Evolutionary conservation across 129 eudicot species (phyloP).

Genomic region (Artemisia argyi): DNA sequence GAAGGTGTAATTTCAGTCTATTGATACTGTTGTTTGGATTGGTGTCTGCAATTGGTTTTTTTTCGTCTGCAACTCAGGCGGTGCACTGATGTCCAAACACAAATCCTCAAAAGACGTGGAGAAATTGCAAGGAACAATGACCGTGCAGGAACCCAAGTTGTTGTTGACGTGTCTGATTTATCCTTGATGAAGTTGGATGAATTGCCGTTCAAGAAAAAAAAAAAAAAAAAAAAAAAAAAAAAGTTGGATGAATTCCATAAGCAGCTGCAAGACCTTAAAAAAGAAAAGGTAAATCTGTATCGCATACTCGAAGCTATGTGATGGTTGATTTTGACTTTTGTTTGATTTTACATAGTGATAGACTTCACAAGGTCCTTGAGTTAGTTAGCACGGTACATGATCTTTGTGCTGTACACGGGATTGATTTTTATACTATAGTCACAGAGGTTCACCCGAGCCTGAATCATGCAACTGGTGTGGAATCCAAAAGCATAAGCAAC

Average conservation of each 20-base stretch:
- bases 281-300: constrained; percentile 58
- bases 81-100: too few species aligned
- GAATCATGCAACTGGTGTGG: constrained; percentile 44
- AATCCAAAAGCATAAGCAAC: background rate
- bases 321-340: constrained; percentile 15
- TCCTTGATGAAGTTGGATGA: constrained; percentile 67
- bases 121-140: too few species aligned
- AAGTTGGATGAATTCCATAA: constrained; percentile 69
- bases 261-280: constrained; percentile 72
- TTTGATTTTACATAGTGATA: constrained; percentile 49
- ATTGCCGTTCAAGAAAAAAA: too few species aligned
- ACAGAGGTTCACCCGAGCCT: constrained; percentile 64
- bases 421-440: constrained; percentile 56
- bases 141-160: constrained; percentile 23
- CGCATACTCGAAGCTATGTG: background rate
- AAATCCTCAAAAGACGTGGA: too few species aligned
- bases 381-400: constrained; percentile 53
- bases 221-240: too few species aligned
- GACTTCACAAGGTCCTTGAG: constrained; percentile 63
- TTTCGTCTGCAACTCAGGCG: too few species aligned
- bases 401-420: constrained; percentile 63
- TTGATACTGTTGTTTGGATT: too few species aligned
- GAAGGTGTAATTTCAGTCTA: too few species aligned
- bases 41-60: too few species aligned
- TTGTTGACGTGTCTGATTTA: constrained; percentile 52